Evolutionary conservation across 2,329 filamentous ascomycete species (phyloP), one percentile per base, ranked within the genome.

Genomic region (Aspergillus chevalieri): DNA sequence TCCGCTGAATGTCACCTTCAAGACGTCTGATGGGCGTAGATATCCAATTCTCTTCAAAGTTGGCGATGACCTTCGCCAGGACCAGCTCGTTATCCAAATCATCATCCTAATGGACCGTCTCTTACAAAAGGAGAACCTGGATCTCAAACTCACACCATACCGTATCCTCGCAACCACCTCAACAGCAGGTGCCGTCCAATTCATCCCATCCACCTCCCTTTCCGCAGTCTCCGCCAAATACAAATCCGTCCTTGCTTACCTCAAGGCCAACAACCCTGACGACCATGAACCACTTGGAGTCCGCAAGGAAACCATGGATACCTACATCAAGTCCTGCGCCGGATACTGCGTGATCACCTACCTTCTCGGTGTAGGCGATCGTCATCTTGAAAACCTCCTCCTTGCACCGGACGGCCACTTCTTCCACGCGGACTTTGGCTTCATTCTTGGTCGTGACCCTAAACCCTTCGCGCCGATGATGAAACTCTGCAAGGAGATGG

Each of bases 321-420:
- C 86, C 1, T 98, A 95, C 65, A 84, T 97, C 64, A 92, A 91
- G 65, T 95, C 90, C 0, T 96, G 93, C 64, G 93, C 93, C 0
- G 93, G 93, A 30, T 98, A 98, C 72, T 97, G 93, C 68, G 93
- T 98, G 12, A 96, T 98, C 58, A 98, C 94, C 0, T 98, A 98
- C 68, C 87, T 98, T 14, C 81, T 98, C 10, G 94, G 93, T 28
- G 93, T 98, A 2, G 93, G 93, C 17, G 93, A 98, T 66, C 85
- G 93, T 1, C 93, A 98, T 70, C 79, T 97, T 2, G 93, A 98
- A 67, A 98, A 98, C 62, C 81, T 98, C 1, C 83, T 98, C 22
- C 82, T 98, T 4, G 83, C 90, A 0, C 91, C 93, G 1, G 86
- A 91, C 58, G 93, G 83, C 4, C 89, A 94, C 69, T 98, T 98